Evolutionary conservation across 2,329 filamentous ascomycete genomes (phyloP), one percentile per base, ranked within the genome.

Genomic region (Botrytis galanthina): DNA sequence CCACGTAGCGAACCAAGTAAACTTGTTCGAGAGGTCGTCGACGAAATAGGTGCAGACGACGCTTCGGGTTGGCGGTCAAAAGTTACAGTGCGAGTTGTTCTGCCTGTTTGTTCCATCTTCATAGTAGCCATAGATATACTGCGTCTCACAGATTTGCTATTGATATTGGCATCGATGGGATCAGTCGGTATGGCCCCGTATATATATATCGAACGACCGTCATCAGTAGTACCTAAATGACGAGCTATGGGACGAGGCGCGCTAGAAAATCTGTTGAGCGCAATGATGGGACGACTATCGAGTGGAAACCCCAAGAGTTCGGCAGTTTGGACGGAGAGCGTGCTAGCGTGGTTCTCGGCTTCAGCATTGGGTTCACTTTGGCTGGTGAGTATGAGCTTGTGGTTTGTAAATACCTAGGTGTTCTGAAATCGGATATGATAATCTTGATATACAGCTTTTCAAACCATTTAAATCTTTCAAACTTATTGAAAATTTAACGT

Each of bases 221-320:
- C 20, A 42, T 64, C 18, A 22, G 62, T 35, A 26, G 39, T 64
- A 22, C 39, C 29, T 12, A 32, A 32, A 14, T 44, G 18, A 35
- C 6, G 62, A 46, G 62, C 42, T 6, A 8, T 46, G 18, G 62
- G 62, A 29, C 48, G 62, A 1, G 44, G 42, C 14, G 42, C 7
- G 18, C 12, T 10, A 6, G 62, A 16, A 32, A 26, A 35, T 14
- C 39, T 64, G 18, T 9, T 26, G 29, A 35, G 16, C 6, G 39
- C 29, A 37, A 71, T 22, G n/a, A 71, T 37, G 6, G 57, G 22
- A 26, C 32, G 42, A 42, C 6, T 37, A n/a, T 71, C 54, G 9
- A 46, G 12, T n/a, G 57, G 51, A 20, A 71, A n/a, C 1, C 69
- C 69, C 14, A 71, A 26, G 32, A 71, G 57, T 62, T 59, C 63